Evolutionary conservation across 306 rosid species (phyloP).

Genomic region (Sechiopsis laciniata): DNA sequence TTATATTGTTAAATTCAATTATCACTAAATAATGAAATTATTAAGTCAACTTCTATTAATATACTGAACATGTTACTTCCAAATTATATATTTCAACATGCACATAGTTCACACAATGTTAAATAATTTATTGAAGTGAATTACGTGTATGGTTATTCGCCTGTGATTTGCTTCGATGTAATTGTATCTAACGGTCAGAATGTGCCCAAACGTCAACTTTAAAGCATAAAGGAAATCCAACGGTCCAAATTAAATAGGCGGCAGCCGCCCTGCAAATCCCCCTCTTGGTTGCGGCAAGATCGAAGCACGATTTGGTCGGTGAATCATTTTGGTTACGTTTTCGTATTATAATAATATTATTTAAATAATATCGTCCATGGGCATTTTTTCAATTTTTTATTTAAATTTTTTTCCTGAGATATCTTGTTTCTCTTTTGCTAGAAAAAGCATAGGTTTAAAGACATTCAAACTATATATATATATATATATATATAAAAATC

Average conservation of each 20-base stretch:
- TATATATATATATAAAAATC: too few species aligned
- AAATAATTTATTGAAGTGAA: neutral
- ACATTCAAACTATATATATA: too few species aligned
- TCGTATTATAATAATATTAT: neutral
- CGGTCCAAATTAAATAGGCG: conserved; percentile 9
- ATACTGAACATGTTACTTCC: too few species aligned
- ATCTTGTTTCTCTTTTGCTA: too few species aligned
- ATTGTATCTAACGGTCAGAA: neutral
- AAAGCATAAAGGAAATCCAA: neutral
- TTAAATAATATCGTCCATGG: neutral
- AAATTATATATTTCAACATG: neutral
- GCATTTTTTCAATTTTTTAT: neutral
- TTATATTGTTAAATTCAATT: too few species aligned
- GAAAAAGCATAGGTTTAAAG: too few species aligned
- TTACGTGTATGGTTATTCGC: conserved; percentile 11
- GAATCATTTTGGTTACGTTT: neutral
- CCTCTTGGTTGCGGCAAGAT: conserved; percentile 1
- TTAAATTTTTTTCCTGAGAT: too few species aligned
- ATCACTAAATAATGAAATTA: too few species aligned
- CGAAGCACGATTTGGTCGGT: conserved; percentile 17
- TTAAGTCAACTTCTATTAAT: too few species aligned
- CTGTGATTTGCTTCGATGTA: neutral
- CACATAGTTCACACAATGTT: neutral
- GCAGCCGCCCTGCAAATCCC: conserved; percentile 23
- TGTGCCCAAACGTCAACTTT: neutral